Evolutionary conservation across 2,329 filamentous ascomycete genomes (phyloP).

Genomic region (Aspergillus vadensis): DNA sequence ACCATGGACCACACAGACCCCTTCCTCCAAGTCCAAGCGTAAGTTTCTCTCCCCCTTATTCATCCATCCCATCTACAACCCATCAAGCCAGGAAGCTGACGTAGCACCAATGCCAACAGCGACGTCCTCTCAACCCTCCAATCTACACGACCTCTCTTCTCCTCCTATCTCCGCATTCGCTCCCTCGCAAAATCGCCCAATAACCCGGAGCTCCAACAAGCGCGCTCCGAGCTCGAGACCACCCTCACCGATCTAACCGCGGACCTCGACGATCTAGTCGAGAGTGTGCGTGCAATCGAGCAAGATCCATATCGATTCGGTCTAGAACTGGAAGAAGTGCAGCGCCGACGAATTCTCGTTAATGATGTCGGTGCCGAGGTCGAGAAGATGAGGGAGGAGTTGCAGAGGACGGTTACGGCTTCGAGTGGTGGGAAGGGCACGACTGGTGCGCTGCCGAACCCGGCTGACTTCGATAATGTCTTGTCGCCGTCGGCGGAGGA

Average conservation of each 20-base stretch:
- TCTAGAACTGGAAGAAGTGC: conserved; percentile 78
- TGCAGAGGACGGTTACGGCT: conserved; percentile 61
- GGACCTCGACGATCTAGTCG: conserved; percentile 85
- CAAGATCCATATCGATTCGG: conserved; percentile 84
- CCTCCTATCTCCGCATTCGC: conserved; percentile 93
- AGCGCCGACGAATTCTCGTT: conserved; percentile 76
- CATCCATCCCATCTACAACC: neutral
- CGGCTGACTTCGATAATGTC: conserved; percentile 56
- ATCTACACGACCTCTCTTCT: conserved; percentile 81
- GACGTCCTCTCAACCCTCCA: conserved; percentile 85
- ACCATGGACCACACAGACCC: conserved; percentile 45
- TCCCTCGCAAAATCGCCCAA: conserved; percentile 71
- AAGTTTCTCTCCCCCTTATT: conserved; percentile 19
- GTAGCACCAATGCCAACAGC: conserved; percentile 50
- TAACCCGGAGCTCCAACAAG: conserved; percentile 70
- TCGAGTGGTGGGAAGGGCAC: conserved; percentile 25
- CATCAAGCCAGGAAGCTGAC: conserved; percentile 8
- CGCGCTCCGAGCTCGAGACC: conserved; percentile 73
- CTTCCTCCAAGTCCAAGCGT: conserved; percentile 53
- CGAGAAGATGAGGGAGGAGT: conserved; percentile 82
- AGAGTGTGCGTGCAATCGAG: conserved; percentile 84
- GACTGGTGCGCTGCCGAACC: conserved; percentile 56
- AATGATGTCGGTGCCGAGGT: conserved; percentile 88
- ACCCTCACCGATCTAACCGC: conserved; percentile 75
- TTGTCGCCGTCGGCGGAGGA: conserved; percentile 45